These are phyloP conservation scores for Pestalotiopsis sp. DNA, from an alignment of 2,329 filamentous ascomycete genomes.

Conservation along the genomic window DNA sequence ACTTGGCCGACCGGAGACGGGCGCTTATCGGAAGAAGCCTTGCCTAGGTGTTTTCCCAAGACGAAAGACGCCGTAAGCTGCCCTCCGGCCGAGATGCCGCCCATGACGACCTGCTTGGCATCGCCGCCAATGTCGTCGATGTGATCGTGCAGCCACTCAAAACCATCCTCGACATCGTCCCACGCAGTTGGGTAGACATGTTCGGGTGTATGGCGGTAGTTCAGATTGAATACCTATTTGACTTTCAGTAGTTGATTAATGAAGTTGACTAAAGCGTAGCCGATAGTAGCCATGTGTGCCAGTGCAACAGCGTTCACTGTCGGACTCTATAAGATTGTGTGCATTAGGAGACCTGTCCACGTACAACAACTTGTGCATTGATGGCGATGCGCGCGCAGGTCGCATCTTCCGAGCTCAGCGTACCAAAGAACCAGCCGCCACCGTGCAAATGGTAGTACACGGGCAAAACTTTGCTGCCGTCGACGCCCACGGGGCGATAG, in stretches of 20 bases:
- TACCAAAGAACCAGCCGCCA: conserved; percentile 61
- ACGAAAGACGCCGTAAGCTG: conserved; percentile 44
- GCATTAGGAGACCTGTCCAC: background rate
- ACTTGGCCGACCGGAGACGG: conserved; percentile 51
- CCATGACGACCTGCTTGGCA: conserved; percentile 41
- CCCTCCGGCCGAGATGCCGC: conserved; percentile 52
- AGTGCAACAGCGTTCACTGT: no score
- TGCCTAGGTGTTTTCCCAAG: conserved; percentile 36
- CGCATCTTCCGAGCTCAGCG: conserved; percentile 54
- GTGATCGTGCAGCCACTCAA: conserved; percentile 55
- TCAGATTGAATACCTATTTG: conserved; percentile 46
- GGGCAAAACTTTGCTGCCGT: conserved; percentile 42
- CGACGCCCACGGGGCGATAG: conserved; percentile 43
- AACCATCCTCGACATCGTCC: conserved; percentile 56
- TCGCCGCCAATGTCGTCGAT: conserved; percentile 42
- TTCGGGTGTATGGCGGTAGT: conserved; percentile 63
- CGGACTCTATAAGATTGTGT: background rate
- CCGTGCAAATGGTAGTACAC: conserved; percentile 58
- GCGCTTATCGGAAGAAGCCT: conserved; percentile 21
- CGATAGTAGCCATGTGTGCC: no score
- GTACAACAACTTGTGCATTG: conserved; percentile 40
- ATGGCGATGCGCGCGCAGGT: conserved; percentile 51
- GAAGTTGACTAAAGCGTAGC: conserved; percentile 28
- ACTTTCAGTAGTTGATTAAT: background rate
- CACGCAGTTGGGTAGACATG: conserved; percentile 53